These are phyloP conservation scores for Bonia amplexicaulis DNA, from an alignment of 176 grass and related monocot genomes.

Conservation along the genomic window DNA sequence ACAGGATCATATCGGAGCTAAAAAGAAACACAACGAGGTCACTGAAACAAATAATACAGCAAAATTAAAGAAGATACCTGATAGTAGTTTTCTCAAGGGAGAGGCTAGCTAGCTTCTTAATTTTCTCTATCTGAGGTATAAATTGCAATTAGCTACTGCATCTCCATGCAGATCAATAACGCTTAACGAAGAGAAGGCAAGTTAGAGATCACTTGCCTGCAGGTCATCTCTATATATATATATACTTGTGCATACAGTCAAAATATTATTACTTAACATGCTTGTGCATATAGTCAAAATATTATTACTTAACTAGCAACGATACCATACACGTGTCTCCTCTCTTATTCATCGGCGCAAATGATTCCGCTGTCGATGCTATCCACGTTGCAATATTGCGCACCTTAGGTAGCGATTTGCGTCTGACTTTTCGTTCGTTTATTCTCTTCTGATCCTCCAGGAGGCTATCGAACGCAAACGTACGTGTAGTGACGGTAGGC, in stretches of 20 bases:
- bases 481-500: not conserved
- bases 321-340: not conserved
- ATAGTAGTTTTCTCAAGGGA: not conserved
- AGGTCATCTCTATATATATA: not conserved
- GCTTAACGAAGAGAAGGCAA: no score
- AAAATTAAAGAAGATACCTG: no score
- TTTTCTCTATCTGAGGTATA: not conserved
- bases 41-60: no score
- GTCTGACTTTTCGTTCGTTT: not conserved
- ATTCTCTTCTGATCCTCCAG: not conserved
- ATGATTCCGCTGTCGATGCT: not conserved
- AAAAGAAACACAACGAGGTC: no score
- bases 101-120: not conserved
- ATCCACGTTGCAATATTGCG: not conserved
- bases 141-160: not conserved
- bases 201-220: not conserved
- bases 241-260: not conserved
- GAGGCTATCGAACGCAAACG: not conserved
- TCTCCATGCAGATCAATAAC: not conserved
- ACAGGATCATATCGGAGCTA: no score
- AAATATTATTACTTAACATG: not conserved
- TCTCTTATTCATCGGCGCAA: not conserved
- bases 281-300: not conserved
- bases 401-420: not conserved
- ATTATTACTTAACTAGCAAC: not conserved